A percentile compares a stretch with the other conserved stretches of the same genome.
Conservation (phyloP, 495 filamentous ascomycete genomes). For the Tuber indicum region DNA sequence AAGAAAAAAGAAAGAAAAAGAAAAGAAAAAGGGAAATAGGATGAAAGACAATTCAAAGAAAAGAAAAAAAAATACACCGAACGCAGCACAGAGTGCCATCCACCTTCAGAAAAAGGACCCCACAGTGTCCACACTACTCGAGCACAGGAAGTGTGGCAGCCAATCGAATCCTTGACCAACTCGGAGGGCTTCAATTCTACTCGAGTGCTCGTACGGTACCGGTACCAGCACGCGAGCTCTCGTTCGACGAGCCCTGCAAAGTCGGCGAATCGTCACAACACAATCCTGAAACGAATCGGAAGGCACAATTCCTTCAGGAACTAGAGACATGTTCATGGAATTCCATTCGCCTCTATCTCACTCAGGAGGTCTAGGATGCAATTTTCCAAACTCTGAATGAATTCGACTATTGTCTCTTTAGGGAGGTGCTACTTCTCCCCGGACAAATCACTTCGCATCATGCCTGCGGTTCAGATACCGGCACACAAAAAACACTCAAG, state of each 20-base stretch:
- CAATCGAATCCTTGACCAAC: not conserved
- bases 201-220: too few species aligned
- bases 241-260: not conserved
- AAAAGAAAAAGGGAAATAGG: not conserved
- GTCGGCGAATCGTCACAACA: not conserved
- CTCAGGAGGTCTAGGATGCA: not conserved
- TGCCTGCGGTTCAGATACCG: not conserved
- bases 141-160: not conserved
- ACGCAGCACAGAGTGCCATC: not conserved
- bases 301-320: not conserved
- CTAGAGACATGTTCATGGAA: not conserved
- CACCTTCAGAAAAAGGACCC: not conserved
- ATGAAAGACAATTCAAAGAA: too few species aligned
- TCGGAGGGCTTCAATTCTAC: not conserved
- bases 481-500: not conserved
- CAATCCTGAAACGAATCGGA: not conserved
- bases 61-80: not conserved
- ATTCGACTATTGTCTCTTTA: not conserved
- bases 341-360: not conserved
- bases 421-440: not conserved
- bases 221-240: not conserved
- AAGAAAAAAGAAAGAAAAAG: not conserved
- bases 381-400: not conserved
- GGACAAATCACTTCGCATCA: not conserved
- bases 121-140: not conserved